These are phyloP conservation scores for Fusarium sp. DNA, from an alignment of 2,329 filamentous ascomycete genomes.

Conservation along the genomic window DNA sequence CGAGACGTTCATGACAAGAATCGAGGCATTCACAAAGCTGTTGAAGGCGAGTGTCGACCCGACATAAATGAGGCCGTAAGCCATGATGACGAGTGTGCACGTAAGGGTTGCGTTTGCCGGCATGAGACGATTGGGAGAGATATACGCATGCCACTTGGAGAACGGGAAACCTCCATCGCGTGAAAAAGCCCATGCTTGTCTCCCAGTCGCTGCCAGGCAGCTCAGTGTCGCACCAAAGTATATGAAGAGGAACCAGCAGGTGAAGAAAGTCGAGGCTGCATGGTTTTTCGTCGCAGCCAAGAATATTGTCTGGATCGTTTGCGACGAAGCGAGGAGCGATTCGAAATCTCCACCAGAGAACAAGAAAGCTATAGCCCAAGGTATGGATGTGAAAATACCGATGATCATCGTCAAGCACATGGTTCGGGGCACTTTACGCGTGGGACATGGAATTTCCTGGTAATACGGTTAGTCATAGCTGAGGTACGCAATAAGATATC, in stretches of 20 bases:
- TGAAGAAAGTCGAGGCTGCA: background rate
- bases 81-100: background rate
- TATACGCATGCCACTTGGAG: background rate
- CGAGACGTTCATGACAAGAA: background rate
- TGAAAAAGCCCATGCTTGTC: background rate
- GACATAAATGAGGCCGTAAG: background rate
- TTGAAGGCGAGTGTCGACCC: background rate
- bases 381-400: background rate
- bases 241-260: background rate
- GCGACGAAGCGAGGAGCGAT: background rate
- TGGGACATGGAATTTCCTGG: background rate
- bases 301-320: background rate
- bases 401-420: background rate
- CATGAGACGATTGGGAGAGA: background rate
- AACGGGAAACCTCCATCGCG: background rate
- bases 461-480: too few relatives aligned
- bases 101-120: background rate
- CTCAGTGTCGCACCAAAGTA: background rate
- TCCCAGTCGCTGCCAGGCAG: background rate
- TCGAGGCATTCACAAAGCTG: background rate
- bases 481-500: too few relatives aligned
- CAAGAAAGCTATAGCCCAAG: background rate
- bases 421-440: background rate
- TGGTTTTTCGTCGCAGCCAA: background rate
- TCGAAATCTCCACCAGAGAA: background rate